Evolutionary conservation across 2,329 filamentous ascomycete species (phyloP).

Genomic region (Aspergillus fumigatus): DNA sequence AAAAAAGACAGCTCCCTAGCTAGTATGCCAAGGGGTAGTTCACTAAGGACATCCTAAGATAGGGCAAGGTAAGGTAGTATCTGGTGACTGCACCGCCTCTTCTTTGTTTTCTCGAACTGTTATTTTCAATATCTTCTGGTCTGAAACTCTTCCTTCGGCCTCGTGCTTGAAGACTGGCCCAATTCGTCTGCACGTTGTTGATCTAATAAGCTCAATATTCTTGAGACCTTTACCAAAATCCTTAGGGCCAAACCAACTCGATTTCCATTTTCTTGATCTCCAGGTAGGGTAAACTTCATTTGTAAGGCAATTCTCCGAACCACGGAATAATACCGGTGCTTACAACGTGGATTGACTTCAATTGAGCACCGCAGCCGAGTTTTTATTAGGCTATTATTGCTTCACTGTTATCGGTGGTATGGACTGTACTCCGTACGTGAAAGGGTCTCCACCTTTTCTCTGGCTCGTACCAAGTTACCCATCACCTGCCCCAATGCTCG

Average conservation of each 20-base stretch:
- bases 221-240: not conserved
- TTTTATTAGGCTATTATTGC: not conserved
- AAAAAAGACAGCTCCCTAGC: not conserved
- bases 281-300: not conserved
- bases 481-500: constrained; percentile 4
- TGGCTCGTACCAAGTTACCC: not conserved
- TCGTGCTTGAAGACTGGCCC: not conserved
- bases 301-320: not conserved
- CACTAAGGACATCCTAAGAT: not conserved
- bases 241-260: not conserved
- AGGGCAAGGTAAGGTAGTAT: not conserved
- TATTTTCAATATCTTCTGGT: not conserved
- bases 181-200: not conserved
- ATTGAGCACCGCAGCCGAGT: not conserved
- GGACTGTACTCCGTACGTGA: not conserved
- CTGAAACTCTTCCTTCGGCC: not conserved
- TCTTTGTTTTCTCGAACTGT: not conserved
- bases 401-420: not conserved
- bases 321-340: not conserved
- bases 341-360: not conserved
- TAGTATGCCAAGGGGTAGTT: too few relatives aligned
- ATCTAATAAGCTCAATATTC: not conserved
- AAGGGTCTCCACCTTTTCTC: not conserved
- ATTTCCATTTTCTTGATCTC: not conserved
- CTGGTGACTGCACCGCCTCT: not conserved